Evolutionary conservation across 2,329 filamentous ascomycete genomes (phyloP), one percentile per base, ranked within the genome.

Genomic region (Xylaria sp.): DNA sequence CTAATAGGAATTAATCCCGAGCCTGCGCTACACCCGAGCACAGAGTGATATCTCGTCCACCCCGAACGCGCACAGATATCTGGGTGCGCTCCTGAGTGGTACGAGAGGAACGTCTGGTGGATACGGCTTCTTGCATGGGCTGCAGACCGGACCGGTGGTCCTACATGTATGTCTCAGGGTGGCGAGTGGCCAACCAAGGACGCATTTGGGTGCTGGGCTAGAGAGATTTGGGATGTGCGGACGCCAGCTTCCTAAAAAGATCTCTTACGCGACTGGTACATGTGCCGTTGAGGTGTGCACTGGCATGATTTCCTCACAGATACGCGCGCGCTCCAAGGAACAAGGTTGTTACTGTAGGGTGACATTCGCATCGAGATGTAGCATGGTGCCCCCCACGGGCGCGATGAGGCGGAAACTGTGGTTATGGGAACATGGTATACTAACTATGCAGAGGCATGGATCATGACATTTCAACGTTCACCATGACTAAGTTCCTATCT

Each of bases 91-190:
- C 38, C 39, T 20, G 17, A 29, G 29, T 36, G 31, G 55, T 42
- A 61, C 39, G n/a, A 61, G 29, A 17, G 45, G 9, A 39, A 36
- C 20, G 13, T 55, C 22, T 54, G n/a, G 42, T 27, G 50, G 31
- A 47, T 33, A 39, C 55, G 39, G 39, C 50, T 27, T 33, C 29
- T 10, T 25, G 25, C 42, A 39, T 55, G 13, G n/a, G 17, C 57
- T 44, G 42, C 36, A 31, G 33, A 29, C 33, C 33, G 27, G 25
- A 50, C 38, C 33, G 60, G 60, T 56, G 51, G 25, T 33, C 44
- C 15, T 57, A 54, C n/a, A 61, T 53, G 49, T 54, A 56, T 65
- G 63, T 65, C 63, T 65, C 51, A 57, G 44, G n/a, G 4, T 53
- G 15, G 49, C n/a, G 25, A 57, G 44, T 22, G 6, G 15, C 55